These are phyloP conservation scores for Trichoderma sp. DNA, from an alignment of 2,329 filamentous ascomycete species.

Conservation along the genomic window DNA sequence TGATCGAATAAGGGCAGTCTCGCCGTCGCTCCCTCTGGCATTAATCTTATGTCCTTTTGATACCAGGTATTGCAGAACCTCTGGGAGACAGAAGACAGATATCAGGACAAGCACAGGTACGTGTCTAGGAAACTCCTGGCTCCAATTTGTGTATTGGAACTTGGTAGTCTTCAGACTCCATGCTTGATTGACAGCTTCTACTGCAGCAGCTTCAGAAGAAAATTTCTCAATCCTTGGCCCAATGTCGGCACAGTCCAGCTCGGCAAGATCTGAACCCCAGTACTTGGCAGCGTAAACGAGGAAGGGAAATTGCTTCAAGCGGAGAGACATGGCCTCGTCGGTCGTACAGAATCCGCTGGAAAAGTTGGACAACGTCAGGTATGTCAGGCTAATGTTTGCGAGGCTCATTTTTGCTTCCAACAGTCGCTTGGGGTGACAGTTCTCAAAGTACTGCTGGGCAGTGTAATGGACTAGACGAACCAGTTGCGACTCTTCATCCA, in stretches of 20 bases:
- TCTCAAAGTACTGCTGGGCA: conserved; percentile 18
- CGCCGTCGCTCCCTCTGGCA: background rate
- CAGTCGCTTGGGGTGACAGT: background rate
- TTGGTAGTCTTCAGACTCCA: background rate
- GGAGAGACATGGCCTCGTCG: background rate
- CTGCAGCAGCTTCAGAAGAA: background rate
- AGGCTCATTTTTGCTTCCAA: background rate
- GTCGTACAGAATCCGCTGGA: background rate
- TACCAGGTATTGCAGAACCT: background rate
- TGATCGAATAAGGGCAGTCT: background rate
- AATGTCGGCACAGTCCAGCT: background rate
- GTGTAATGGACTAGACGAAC: conserved; percentile 16
- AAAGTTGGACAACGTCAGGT: background rate
- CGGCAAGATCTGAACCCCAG: background rate
- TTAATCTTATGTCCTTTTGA: background rate
- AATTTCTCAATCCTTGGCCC: background rate
- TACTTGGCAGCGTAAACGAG: conserved; percentile 3
- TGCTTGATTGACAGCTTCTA: background rate
- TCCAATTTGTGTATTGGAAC: background rate
- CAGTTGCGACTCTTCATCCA: conserved; percentile 1
- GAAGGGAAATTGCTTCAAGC: background rate
- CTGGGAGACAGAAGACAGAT: background rate
- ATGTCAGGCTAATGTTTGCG: background rate
- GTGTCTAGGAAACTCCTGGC: background rate
- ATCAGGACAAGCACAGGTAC: background rate